Base-by-base conservation (phyloP, 768 basidiomycete genomes). In the Gloeopeniophorella convolvens region DNA sequence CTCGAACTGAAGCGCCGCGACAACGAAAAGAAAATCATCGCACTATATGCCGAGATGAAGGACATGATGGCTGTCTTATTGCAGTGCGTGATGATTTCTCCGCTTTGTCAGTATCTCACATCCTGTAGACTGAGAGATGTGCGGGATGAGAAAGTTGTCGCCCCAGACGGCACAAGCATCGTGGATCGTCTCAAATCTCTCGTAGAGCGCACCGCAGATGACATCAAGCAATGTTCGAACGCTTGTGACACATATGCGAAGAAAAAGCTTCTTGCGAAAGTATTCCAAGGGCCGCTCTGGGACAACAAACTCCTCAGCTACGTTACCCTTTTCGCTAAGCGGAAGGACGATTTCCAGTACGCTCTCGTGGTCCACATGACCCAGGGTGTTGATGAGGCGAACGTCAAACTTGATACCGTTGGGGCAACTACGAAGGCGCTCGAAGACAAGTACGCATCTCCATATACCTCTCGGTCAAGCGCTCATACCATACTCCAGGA, bases 21-120 rank as follows among this genome's bases (percentile, higher is more conserved):
- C 23, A 80, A 80, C 45, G 73, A 79, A 47, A 70, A 68, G 48
- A 77, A 75, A 51, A 68, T 78, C 6, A 50, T 71, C 2, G 63
- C 67, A 3, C 63, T 80, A 5, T 73, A 73, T 31, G 59, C 72
- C 8, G 70, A 75, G 52, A 80, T 80, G 76, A 68, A 67, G 50
- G 68, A 77, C 34, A 69, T 75, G 66, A 74, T 79, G 70, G 48
- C 59, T 12, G 43, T 37, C 5, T 42, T 55, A 11, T 21, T 55
- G 11, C 41, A 41, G 54, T 55, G 30, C 15, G 54, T 46, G 15
- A 4, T 31, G 5, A 5, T 30, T 4, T 9, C 11, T 12, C 23
- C 21, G 12, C 4, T 9, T 8, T 1, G 6, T 4, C 5, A 6
- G 1, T 6, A 27, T 7, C 9, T 54, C 13, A 39, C 18, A 21